Percentiles rank a stretch among this genome's conserved stretches.
Evolutionary conservation across 257 asterid species (phyloP).

Genomic region (Echites panduratus): DNA sequence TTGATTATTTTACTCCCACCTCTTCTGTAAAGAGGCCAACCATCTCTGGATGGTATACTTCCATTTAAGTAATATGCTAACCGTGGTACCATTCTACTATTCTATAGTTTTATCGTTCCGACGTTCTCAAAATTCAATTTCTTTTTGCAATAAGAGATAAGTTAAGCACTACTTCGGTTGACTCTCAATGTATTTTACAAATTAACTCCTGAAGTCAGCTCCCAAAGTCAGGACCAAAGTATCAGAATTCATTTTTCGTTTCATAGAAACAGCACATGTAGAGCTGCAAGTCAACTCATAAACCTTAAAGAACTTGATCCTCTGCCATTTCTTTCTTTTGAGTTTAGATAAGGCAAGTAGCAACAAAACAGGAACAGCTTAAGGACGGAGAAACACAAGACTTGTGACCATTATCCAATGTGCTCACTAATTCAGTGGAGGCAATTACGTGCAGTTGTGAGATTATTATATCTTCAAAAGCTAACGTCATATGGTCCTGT

Average conservation of each 20-base stretch:
- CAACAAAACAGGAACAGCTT: neutral
- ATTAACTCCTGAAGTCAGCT: constrained; percentile 6
- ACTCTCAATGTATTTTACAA: neutral
- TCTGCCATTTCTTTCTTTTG: neutral
- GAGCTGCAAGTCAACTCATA: constrained; percentile 2
- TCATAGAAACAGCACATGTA: neutral
- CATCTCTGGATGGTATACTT: neutral
- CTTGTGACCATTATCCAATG: neutral
- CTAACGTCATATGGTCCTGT: neutral
- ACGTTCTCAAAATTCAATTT: neutral
- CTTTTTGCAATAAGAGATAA: neutral
- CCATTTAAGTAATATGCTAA: neutral
- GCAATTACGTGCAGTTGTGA: neutral
- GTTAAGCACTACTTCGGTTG: neutral
- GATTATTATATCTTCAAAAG: neutral
- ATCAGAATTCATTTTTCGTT: neutral
- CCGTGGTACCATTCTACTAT: neutral
- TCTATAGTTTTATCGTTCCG: neutral
- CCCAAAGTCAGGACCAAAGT: neutral
- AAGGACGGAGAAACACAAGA: neutral
- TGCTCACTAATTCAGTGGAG: neutral
- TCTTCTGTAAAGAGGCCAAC: neutral
- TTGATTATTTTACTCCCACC: neutral
- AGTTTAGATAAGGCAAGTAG: too few relatives aligned
- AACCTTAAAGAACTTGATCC: neutral